Base-by-base conservation (phyloP, 2,329 filamentous ascomycete species). In the Microsporum canis region DNA sequence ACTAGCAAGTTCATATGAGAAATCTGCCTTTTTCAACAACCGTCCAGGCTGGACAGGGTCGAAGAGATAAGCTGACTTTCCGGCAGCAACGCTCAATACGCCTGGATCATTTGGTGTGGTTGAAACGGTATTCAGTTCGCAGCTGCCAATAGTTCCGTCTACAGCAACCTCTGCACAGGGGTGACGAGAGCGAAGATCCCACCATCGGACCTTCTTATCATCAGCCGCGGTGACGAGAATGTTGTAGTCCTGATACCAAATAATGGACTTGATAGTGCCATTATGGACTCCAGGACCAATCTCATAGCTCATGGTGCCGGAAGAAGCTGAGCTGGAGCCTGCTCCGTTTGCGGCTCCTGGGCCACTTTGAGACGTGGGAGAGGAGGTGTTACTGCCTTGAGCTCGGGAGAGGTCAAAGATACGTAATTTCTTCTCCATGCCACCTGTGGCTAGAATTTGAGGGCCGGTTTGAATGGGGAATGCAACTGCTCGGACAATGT, bases 371-470 rank as follows among this genome's bases (percentile, higher is more conserved):
- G 73, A 66, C 43, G 76, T 68, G 62, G 77, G 72, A 7, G 74
- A 72, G 6, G 74, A 76, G 38, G 68, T 67, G 57, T 69, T 73
- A 65, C 71, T 72, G 4, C 68, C 65, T 29, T 70, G 68, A 56
- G 82, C 79, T 63, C 85, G 84, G 14, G 84, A 84, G 14, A 99
- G 79, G 69, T 97, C 92, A 71, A 94, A 99, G 65, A 99, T 87
- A 59, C 92, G 89, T 59, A 99, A 82, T 75, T 94, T 96, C 81
- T 96, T 97, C 77, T 99, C 94, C 78, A 89, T 89, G 31, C 94
- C 94, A 38, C 92, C 94, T 0, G 94, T 97, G 4, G 92, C 94
- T 33, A 99, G 80, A 61, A 95, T 79, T 64, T 81, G 86, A n/a
- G 88, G 88, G 27, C 85, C 86, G 60, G 86, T 83, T 67, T 92